Conservation (phyloP, 352 stramenopile species). For the Globisporangium splendens region DNA sequence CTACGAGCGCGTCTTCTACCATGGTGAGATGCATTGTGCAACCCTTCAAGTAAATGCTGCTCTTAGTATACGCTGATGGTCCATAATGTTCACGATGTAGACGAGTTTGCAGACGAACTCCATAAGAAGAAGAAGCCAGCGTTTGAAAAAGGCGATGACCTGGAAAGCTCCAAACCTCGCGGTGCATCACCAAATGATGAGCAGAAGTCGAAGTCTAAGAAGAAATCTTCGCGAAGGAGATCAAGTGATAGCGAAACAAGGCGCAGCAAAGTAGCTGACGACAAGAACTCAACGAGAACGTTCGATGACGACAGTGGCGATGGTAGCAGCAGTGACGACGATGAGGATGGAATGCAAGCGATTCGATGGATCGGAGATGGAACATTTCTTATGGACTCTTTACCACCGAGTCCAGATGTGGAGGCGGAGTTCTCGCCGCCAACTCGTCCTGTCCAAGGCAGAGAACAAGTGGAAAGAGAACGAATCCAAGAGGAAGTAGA, state of each 20-base stretch:
- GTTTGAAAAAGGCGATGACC: not conserved
- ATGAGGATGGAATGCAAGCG: not conserved
- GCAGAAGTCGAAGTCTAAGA: not conserved
- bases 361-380: slow-evolving; percentile 5
- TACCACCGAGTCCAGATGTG: not conserved
- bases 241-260: slow-evolving; percentile 2
- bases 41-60: not conserved
- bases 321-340: not conserved
- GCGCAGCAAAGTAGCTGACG: not conserved
- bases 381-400: slow-evolving; percentile 10
- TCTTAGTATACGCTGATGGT: not conserved
- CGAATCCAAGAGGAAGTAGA: not conserved
- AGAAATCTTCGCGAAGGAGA: not conserved
- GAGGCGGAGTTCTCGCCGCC: too few relatives aligned
- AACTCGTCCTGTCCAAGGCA: too few relatives aligned
- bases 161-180: not conserved
- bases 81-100: slow-evolving; percentile 16
- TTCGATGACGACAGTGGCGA: not conserved
- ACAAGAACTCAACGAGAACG: not conserved
- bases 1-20: slow-evolving; percentile 57
- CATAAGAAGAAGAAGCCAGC: slow-evolving; percentile 24
- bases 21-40: slow-evolving; percentile 22
- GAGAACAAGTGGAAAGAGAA: not conserved
- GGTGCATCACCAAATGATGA: not conserved
- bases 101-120: slow-evolving; percentile 51